Evolutionary conservation across 2,329 filamentous ascomycete genomes (phyloP).

Genomic region (Aspergillus caelatus): DNA sequence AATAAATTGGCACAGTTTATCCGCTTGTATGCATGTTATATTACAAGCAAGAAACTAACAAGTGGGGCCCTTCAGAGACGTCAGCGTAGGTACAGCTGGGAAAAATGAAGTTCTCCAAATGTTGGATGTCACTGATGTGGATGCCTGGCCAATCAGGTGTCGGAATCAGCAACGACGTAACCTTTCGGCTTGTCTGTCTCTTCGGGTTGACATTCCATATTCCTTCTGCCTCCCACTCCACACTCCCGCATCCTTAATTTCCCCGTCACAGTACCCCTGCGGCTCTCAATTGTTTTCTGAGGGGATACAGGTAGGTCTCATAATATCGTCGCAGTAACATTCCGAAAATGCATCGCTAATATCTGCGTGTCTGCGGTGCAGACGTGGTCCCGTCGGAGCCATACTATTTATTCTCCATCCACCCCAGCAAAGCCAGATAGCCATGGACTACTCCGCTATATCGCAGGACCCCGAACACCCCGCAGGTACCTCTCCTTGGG

Average conservation of each 20-base stretch:
- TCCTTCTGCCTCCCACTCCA: conserved; percentile 3
- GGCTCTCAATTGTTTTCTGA: conserved; percentile 10
- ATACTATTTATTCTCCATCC: conserved; percentile 16
- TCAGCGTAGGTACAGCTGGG: background rate
- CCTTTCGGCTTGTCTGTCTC: conserved; percentile 11
- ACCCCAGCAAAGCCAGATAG: conserved; percentile 14
- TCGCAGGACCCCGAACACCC: conserved; percentile 62
- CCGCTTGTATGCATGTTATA: background rate
- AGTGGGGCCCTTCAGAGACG: background rate
- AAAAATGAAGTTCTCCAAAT: conserved; percentile 16
- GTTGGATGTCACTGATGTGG: conserved; percentile 11
- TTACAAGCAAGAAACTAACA: background rate
- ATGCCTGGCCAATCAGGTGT: conserved; percentile 26
- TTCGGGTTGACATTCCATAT: conserved; percentile 1
- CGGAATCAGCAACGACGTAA: conserved; percentile 24
- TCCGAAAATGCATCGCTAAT: conserved; percentile 9
- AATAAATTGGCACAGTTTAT: background rate
- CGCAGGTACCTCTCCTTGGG: conserved; percentile 65
- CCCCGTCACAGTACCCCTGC: background rate
- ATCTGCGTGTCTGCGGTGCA: conserved; percentile 15
- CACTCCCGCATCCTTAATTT: background rate
- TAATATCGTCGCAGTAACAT: background rate
- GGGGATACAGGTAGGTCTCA: conserved; percentile 22
- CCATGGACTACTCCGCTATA: conserved; percentile 69
- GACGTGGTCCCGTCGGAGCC: conserved; percentile 24